These are phyloP conservation scores for Gryganskiella cystojenkinii DNA, from an alignment of 192 early-diverging fungal genomes.

Conservation along the genomic window DNA sequence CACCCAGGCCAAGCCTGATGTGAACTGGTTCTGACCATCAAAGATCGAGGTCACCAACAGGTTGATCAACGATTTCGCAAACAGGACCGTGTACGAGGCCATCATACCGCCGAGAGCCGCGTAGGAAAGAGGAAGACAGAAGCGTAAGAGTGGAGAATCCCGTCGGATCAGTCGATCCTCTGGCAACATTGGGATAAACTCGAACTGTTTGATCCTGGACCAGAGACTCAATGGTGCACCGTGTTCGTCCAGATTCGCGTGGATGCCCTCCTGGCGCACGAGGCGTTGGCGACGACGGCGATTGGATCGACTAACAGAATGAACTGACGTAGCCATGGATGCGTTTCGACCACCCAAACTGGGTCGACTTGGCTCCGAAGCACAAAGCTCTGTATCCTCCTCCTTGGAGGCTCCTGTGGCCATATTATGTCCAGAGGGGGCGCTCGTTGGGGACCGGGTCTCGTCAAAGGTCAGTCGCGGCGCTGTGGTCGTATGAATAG, in stretches of 20 bases:
- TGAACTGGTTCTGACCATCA: conserved; percentile 81
- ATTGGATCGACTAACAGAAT: conserved; percentile 7
- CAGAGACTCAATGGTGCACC: conserved; percentile 10
- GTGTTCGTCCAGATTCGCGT: neutral
- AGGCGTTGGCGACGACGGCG: conserved; percentile 12
- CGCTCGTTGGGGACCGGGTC: neutral
- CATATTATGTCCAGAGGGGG: neutral
- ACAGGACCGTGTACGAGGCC: conserved; percentile 80
- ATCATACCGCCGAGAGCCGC: conserved; percentile 81
- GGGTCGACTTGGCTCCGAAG: conserved; percentile 1
- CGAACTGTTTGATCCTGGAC: conserved; percentile 20
- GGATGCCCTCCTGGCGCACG: neutral
- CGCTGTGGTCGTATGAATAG: neutral
- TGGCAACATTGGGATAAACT: conserved; percentile 55
- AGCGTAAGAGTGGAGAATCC: conserved; percentile 58
- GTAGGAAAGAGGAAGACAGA: conserved; percentile 76
- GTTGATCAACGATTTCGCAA: conserved; percentile 86
- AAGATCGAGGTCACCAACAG: conserved; percentile 72
- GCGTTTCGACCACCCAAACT: neutral
- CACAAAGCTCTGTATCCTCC: no score
- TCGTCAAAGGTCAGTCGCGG: conserved; percentile 29
- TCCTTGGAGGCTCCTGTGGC: no score
- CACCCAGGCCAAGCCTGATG: conserved; percentile 68
- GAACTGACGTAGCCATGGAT: conserved; percentile 11
- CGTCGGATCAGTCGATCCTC: conserved; percentile 57